Evolutionary conservation across 1,139 yeast genomes (phyloP).

Genomic region (Lodderomyces parapsilosis): DNA sequence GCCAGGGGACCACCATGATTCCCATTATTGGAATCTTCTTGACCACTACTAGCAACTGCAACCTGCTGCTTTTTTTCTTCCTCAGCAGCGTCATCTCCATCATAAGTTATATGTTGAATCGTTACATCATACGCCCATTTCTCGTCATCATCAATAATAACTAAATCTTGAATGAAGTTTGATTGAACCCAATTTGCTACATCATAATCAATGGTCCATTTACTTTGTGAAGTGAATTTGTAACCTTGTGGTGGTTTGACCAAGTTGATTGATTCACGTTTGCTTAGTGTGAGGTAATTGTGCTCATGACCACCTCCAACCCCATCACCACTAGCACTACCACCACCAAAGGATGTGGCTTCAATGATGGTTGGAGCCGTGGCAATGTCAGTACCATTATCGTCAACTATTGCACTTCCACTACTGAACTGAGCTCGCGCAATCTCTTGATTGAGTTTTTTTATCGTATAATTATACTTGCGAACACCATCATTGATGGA

Average conservation of each 20-base stretch:
- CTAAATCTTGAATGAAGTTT: constrained; percentile 50
- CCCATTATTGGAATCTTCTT: neutral
- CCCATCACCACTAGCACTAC: neutral
- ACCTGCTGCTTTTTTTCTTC: neutral
- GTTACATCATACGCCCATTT: constrained; percentile 72
- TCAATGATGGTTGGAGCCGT: neutral
- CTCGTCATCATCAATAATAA: constrained; percentile 62
- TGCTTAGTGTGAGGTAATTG: constrained; percentile 13
- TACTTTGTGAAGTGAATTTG: constrained; percentile 40
- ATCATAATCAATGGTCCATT: constrained; percentile 62
- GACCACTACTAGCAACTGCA: neutral
- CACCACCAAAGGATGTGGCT: constrained; percentile 3
- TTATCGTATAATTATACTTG: constrained; percentile 13
- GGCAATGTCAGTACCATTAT: constrained; percentile 17
- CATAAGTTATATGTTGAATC: constrained; percentile 6
- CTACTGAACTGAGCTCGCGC: constrained; percentile 12
- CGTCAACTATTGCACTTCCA: constrained; percentile 13
- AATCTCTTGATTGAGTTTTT: constrained; percentile 2
- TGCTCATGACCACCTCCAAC: constrained; percentile 6
- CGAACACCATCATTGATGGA: constrained; percentile 39
- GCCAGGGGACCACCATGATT: constrained; percentile 3
- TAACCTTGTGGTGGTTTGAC: constrained; percentile 59
- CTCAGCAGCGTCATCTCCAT: constrained; percentile 12
- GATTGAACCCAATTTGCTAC: constrained; percentile 58
- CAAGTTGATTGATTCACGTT: constrained; percentile 24